phyloP scores from a whole-genome alignment of 495 filamentous ascomycete species.

The Penicillium macrosclerotiorum region DNA sequence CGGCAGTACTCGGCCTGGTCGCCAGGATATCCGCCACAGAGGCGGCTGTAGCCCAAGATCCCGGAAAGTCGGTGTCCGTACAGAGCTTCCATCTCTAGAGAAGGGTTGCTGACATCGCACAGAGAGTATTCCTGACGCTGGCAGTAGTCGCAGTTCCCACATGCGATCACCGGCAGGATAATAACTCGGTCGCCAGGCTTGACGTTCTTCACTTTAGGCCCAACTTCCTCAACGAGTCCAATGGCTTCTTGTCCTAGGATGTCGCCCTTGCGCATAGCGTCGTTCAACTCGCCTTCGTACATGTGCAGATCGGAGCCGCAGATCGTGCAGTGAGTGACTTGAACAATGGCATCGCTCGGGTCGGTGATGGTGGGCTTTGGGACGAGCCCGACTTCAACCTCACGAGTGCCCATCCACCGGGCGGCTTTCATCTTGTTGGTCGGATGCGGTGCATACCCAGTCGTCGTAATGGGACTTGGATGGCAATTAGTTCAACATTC shows the following conservation, averaged over 20 bases:
- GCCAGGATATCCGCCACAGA: slow-evolving; percentile 74
- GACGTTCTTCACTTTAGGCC: slow-evolving; percentile 24
- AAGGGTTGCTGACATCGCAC: slow-evolving; percentile 69
- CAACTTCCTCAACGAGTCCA: slow-evolving; percentile 35
- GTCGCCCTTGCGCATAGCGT: slow-evolving; percentile 56
- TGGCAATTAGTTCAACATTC: too few species aligned
- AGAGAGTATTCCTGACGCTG: slow-evolving; percentile 51
- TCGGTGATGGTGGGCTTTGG: slow-evolving; percentile 32
- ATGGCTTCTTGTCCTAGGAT: slow-evolving; percentile 53
- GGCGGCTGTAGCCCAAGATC: slow-evolving; percentile 32
- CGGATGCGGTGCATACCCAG: slow-evolving; percentile 22
- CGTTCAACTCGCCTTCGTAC: slow-evolving; percentile 26
- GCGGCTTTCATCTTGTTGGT: slow-evolving; percentile 31
- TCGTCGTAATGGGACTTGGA: slow-evolving; percentile 10
- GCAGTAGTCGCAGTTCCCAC: slow-evolving; percentile 44
- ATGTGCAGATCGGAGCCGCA: slow-evolving; percentile 33
- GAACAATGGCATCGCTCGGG: slow-evolving; percentile 33
- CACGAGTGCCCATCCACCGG: slow-evolving; percentile 24
- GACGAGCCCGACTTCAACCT: slow-evolving; percentile 22
- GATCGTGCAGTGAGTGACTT: slow-evolving; percentile 33
- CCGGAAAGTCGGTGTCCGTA: slow-evolving; percentile 41
- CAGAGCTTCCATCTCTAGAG: slow-evolving; percentile 58
- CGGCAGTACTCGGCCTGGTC: slow-evolving; percentile 43
- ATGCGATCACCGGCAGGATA: slow-evolving; percentile 60
- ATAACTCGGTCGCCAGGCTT: slow-evolving; percentile 36